phyloP scores from a whole-genome alignment of 225 moss, liverwort and hornwort genomes.

The Marchantia polymorpha region DNA sequence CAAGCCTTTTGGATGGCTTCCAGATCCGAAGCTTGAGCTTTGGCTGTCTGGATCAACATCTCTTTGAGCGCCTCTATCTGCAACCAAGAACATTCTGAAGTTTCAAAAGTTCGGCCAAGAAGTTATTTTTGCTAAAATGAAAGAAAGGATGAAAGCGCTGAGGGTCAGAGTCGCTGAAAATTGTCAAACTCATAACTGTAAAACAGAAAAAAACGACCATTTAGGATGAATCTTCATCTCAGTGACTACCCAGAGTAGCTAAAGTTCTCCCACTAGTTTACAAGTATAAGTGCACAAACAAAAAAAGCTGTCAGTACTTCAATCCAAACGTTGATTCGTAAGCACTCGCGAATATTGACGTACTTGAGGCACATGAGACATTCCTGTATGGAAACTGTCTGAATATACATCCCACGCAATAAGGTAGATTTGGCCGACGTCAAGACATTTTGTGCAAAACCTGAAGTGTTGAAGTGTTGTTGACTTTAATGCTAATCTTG shows the following conservation, averaged over 20 bases:
- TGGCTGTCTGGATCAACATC: constrained; percentile 64
- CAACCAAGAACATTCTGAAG: neutral
- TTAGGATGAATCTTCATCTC: neutral
- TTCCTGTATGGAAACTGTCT: neutral
- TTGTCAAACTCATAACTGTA: neutral
- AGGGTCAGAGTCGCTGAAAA: neutral
- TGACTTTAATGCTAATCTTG: too few relatives aligned
- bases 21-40: constrained; percentile 77
- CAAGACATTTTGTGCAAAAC: too few relatives aligned
- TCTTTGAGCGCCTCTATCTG: constrained; percentile 66
- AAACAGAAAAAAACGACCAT: neutral
- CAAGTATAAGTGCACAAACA: neutral
- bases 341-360: neutral
- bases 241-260: neutral
- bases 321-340: neutral
- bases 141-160: neutral
- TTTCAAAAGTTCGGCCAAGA: neutral
- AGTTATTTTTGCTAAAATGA: neutral
- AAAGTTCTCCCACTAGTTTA: neutral
- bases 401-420: too few relatives aligned
- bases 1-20: constrained; percentile 83
- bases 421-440: too few relatives aligned
- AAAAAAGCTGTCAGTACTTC: neutral
- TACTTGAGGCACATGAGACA: neutral
- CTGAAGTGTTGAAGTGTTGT: too few relatives aligned